Evolutionary conservation across 2,329 filamentous ascomycete genomes (phyloP).

Genomic region (Cordyceps cateniannulata): DNA sequence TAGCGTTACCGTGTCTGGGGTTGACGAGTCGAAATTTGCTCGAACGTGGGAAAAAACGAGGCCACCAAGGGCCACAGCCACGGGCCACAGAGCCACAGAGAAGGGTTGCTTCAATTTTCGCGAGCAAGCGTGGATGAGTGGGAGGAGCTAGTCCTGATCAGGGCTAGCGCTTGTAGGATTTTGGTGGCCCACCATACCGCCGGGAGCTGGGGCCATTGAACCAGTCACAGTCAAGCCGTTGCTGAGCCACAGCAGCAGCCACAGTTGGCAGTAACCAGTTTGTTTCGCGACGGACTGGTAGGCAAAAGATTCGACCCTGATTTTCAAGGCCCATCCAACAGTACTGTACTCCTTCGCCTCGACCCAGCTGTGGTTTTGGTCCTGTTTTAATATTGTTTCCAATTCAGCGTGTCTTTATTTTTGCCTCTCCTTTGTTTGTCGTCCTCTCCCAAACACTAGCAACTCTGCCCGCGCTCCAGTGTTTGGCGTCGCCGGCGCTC

Average conservation of each 20-base stretch:
- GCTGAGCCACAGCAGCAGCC: neutral
- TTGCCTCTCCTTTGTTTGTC: neutral
- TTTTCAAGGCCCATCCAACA: neutral
- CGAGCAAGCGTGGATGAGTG: slow-evolving; percentile 28
- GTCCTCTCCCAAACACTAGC: neutral
- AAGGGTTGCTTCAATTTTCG: slow-evolving; percentile 39
- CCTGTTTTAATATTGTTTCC: neutral
- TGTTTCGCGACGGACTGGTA: neutral
- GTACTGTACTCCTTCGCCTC: neutral
- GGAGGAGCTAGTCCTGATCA: slow-evolving; percentile 28
- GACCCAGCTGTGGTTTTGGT: neutral
- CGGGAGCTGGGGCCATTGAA: neutral
- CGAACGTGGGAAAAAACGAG: slow-evolving; percentile 30
- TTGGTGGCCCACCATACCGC: neutral
- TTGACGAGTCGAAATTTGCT: slow-evolving; percentile 39
- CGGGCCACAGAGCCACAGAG: slow-evolving; percentile 9
- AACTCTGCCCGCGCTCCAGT: no score
- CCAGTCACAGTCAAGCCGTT: no score
- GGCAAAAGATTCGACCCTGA: slow-evolving; percentile 5
- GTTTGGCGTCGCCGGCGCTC: neutral
- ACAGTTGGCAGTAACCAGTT: neutral
- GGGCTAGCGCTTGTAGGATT: slow-evolving; percentile 14
- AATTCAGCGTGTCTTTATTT: neutral
- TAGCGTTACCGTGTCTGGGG: slow-evolving; percentile 35
- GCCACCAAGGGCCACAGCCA: slow-evolving; percentile 16